Evolutionary conservation across 352 stramenopile genomes (phyloP).

Genomic region (Aphanomyces astaci): DNA sequence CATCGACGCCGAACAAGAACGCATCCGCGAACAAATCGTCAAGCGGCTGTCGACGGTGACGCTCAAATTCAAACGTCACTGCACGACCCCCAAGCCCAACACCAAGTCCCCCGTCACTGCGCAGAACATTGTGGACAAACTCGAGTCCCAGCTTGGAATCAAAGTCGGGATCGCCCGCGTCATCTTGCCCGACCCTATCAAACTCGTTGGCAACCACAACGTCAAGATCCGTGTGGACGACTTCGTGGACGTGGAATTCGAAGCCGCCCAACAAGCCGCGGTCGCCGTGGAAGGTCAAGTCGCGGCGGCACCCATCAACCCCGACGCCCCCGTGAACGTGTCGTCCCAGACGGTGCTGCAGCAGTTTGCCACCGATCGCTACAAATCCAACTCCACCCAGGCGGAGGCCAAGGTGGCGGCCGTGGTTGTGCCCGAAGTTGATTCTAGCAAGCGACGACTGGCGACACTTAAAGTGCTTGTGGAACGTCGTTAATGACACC

Average conservation of each 20-base stretch:
- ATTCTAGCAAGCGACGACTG: conserved; percentile 9
- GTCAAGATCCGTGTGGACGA: conserved; percentile 81
- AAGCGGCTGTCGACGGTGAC: conserved; percentile 48
- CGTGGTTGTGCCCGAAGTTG: background rate
- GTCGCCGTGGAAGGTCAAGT: background rate
- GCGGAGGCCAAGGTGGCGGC: background rate
- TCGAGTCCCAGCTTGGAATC: conserved; percentile 77
- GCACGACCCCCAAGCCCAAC: conserved; percentile 17
- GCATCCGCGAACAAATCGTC: conserved; percentile 47
- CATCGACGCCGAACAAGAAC: conserved; percentile 51
- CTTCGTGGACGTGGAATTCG: conserved; percentile 60
- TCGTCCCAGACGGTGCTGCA: conserved; percentile 16
- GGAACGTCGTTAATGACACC: conserved; percentile 16
- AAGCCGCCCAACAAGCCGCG: conserved; percentile 22
- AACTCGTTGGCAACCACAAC: conserved; percentile 68
- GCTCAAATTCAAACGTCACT: conserved; percentile 73
- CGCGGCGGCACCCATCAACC: background rate
- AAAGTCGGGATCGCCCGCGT: conserved; percentile 74
- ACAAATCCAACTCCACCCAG: background rate
- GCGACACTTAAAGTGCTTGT: conserved; percentile 21
- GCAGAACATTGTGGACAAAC: conserved; percentile 78
- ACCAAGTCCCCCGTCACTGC: conserved; percentile 32
- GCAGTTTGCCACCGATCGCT: conserved; percentile 21
- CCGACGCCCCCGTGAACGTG: conserved; percentile 9
- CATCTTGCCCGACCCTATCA: conserved; percentile 61